These are phyloP conservation scores for Aaosphaeria pasadenensis DNA, from an alignment of 2,329 filamentous ascomycete species.

Conservation along the genomic window DNA sequence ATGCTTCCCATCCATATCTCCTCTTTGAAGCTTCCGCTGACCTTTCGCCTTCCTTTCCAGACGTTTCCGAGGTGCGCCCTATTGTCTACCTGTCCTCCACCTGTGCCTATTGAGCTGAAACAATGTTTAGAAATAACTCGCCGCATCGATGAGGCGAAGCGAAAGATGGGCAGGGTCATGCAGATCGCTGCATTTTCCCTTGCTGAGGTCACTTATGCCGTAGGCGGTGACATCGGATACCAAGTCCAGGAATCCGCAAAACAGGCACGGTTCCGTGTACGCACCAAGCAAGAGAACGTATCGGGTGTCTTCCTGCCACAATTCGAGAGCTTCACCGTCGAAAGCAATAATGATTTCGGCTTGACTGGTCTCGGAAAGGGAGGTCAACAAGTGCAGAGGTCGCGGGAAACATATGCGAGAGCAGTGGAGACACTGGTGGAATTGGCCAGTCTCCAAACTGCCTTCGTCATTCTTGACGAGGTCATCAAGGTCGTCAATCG, in stretches of 20 bases:
- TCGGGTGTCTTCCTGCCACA: conserved; percentile 91
- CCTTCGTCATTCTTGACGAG: conserved; percentile 96
- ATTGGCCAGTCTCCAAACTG: conserved; percentile 91
- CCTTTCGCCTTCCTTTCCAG: conserved; percentile 45
- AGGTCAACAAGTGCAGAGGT: conserved; percentile 93
- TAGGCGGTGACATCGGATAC: conserved; percentile 90
- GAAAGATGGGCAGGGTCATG: conserved; percentile 99
- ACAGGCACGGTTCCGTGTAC: conserved; percentile 85
- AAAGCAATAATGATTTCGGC: conserved; percentile 92
- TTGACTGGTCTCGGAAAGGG: conserved; percentile 95
- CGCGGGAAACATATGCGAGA: conserved; percentile 90
- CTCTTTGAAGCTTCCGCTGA: neutral
- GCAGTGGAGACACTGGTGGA: conserved; percentile 96
- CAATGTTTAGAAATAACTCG: conserved; percentile 72
- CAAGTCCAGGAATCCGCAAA: conserved; percentile 97
- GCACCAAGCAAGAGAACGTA: conserved; percentile 97
- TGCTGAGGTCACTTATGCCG: conserved; percentile 94
- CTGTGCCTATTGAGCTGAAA: conserved; percentile 19
- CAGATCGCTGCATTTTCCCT: conserved; percentile 97
- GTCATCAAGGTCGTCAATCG: conserved; percentile 99
- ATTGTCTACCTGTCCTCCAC: neutral
- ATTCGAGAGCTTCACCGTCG: conserved; percentile 86
- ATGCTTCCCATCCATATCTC: conserved; percentile 28
- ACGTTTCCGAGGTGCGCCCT: conserved; percentile 75
- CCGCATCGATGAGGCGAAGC: conserved; percentile 97